A percentile compares a stretch with the other conserved stretches of the same genome.
phyloP scores from a whole-genome alignment of 73 alveolate species.

The Paramecium sexaurelia region DNA sequence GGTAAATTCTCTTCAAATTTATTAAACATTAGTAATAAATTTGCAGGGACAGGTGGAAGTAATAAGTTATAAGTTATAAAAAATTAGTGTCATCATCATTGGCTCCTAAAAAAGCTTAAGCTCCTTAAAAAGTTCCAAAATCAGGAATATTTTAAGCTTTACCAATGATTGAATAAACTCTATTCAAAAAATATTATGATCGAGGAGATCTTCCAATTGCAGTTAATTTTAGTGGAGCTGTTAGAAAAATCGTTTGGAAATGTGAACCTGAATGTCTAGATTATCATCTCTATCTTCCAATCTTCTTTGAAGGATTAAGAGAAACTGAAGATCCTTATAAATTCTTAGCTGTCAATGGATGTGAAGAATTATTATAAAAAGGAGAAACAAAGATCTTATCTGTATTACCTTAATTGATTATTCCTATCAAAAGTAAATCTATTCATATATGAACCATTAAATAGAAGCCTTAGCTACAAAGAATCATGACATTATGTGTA shows the following conservation, averaged over 20 bases:
- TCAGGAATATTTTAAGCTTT: constrained; percentile 66
- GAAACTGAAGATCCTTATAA: constrained; percentile 97
- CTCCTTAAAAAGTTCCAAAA: constrained; percentile 62
- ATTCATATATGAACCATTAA: constrained; percentile 71
- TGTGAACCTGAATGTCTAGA: constrained; percentile 92
- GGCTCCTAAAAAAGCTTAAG: constrained; percentile 67
- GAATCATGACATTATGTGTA: constrained; percentile 93
- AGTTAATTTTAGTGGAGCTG: constrained; percentile 84
- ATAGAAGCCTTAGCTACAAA: constrained; percentile 91
- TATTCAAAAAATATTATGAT: constrained; percentile 83
- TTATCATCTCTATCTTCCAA: constrained; percentile 95
- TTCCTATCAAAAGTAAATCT: constrained; percentile 89
- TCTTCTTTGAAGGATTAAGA: constrained; percentile 97
- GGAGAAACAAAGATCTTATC: constrained; percentile 95
- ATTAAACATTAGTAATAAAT: constrained; percentile 60
- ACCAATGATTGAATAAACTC: constrained; percentile 68
- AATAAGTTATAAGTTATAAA: background rate
- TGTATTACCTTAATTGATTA: constrained; percentile 95
- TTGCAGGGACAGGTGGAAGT: constrained; percentile 73
- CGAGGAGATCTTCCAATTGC: constrained; percentile 90
- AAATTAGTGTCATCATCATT: constrained; percentile 69
- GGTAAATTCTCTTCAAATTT: constrained; percentile 56
- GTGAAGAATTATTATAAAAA: constrained; percentile 87
- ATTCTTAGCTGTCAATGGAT: constrained; percentile 95
- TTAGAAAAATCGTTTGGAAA: constrained; percentile 76